These are phyloP conservation scores for Penstemon davidsonii DNA, from an alignment of 257 asterid genomes.

Conservation along the genomic window DNA sequence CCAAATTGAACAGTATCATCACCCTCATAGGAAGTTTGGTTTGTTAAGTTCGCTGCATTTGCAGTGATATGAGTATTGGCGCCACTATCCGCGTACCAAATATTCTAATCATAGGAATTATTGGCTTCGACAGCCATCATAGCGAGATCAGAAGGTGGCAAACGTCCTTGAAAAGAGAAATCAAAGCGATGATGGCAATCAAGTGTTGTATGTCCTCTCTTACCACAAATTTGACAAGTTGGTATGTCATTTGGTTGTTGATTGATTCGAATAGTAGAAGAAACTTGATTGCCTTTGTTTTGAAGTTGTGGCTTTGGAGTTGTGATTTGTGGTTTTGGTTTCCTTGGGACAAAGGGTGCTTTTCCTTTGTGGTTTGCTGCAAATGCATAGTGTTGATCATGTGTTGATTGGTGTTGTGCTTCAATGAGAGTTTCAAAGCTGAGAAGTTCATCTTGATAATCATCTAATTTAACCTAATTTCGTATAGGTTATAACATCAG, in stretches of 20 bases:
- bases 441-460: neutral
- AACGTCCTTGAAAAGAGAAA: neutral
- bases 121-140: neutral
- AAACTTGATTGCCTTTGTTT: neutral
- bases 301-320: neutral
- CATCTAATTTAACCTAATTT: too few relatives aligned
- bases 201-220: neutral
- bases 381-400: neutral
- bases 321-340: neutral
- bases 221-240: neutral
- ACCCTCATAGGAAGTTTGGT: too few relatives aligned
- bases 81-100: neutral
- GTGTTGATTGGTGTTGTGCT: neutral
- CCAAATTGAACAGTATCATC: neutral
- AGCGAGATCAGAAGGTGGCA: neutral
- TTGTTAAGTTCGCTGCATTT: too few relatives aligned
- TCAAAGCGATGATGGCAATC: neutral
- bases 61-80: neutral
- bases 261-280: neutral
- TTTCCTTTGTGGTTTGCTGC: neutral
- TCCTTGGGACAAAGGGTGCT: neutral
- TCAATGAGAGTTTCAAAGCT: conserved; percentile 4
- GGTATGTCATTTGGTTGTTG: neutral
- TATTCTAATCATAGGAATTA: neutral
- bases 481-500: too few relatives aligned